These are phyloP conservation scores for Mortierella sp. DNA, from an alignment of 371 early-diverging fungal species.

Conservation along the genomic window DNA sequence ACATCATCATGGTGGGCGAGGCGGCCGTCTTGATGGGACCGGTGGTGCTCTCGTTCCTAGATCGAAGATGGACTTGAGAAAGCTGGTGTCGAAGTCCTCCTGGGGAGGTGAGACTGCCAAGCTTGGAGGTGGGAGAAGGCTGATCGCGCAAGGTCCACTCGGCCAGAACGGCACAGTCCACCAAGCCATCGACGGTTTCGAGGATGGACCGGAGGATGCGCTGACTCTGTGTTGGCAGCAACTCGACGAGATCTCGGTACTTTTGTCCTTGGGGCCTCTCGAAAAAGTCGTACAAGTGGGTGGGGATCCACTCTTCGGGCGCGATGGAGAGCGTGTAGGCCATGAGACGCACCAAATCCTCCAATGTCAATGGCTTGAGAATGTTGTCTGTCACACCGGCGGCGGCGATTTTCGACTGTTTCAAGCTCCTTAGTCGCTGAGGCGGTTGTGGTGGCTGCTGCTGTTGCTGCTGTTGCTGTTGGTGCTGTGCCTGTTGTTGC, in stretches of 20 bases:
- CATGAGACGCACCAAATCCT: slow-evolving; percentile 24
- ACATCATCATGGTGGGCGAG: neutral
- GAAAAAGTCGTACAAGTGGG: slow-evolving; percentile 48
- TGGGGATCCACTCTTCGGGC: slow-evolving; percentile 48
- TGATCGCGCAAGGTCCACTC: neutral
- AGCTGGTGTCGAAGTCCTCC: slow-evolving; percentile 12
- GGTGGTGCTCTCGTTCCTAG: slow-evolving; percentile 10
- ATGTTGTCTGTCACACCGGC: slow-evolving; percentile 24
- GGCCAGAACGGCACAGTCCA: slow-evolving; percentile 21
- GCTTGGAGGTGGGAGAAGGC: neutral
- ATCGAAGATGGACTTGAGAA: slow-evolving; percentile 26
- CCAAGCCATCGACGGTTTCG: slow-evolving; percentile 26
- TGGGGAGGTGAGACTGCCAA: neutral
- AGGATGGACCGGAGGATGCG: slow-evolving; percentile 20
- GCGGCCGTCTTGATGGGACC: slow-evolving; percentile 2
- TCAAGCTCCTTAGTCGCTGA: slow-evolving; percentile 24
- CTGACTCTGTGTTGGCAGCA: slow-evolving; percentile 46
- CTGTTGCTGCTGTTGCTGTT: neutral
- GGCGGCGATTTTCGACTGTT: slow-evolving; percentile 12
- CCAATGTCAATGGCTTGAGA: slow-evolving; percentile 21
- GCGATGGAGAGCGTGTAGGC: slow-evolving; percentile 22
- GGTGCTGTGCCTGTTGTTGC: slow-evolving; percentile 4
- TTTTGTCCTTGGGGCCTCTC: slow-evolving; percentile 25
- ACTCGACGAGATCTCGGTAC: slow-evolving; percentile 29
- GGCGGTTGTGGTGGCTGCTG: no score